Percentiles rank a stretch among this genome's conserved stretches.
Evolutionary conservation across 306 rosid genomes (phyloP).

Genomic region (Rubus idaeus): DNA sequence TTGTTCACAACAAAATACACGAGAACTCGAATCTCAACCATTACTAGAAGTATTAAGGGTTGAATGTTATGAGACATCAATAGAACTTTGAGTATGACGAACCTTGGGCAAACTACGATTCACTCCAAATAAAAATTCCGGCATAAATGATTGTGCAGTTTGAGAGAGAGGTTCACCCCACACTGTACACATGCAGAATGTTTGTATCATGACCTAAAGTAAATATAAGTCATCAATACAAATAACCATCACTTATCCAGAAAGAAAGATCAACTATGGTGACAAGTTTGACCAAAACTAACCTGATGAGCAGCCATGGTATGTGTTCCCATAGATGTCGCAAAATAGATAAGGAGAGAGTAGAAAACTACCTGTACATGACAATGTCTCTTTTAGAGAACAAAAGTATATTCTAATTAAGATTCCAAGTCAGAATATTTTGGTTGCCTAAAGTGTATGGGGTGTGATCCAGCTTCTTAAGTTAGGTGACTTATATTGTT

Average conservation of each 20-base stretch:
- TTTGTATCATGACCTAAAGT: constrained; percentile 86
- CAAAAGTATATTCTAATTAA: neutral
- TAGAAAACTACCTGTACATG: constrained; percentile 76
- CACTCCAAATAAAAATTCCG: constrained; percentile 69
- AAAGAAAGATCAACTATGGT: constrained; percentile 19
- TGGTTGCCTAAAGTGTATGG: neutral
- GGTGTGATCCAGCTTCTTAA: neutral
- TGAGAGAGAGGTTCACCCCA: constrained; percentile 99
- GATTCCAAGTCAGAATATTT: neutral
- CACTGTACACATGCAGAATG: constrained; percentile 70
- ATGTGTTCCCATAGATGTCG: constrained; percentile 82
- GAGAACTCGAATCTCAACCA: neutral
- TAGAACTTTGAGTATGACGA: constrained; percentile 26
- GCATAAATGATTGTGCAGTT: constrained; percentile 97
- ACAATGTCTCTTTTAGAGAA: constrained; percentile 13
- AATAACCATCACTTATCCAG: constrained; percentile 19
- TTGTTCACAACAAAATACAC: neutral
- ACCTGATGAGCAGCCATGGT: constrained; percentile 98
- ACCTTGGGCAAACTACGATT: constrained; percentile 72
- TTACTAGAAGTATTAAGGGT: neutral
- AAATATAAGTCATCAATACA: constrained; percentile 29
- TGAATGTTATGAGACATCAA: neutral
- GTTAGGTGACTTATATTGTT: neutral
- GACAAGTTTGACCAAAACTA: constrained; percentile 25
- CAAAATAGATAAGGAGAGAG: constrained; percentile 68